Conservation (phyloP, 2,329 filamentous ascomycete genomes). For the Penicillium glabrum region DNA sequence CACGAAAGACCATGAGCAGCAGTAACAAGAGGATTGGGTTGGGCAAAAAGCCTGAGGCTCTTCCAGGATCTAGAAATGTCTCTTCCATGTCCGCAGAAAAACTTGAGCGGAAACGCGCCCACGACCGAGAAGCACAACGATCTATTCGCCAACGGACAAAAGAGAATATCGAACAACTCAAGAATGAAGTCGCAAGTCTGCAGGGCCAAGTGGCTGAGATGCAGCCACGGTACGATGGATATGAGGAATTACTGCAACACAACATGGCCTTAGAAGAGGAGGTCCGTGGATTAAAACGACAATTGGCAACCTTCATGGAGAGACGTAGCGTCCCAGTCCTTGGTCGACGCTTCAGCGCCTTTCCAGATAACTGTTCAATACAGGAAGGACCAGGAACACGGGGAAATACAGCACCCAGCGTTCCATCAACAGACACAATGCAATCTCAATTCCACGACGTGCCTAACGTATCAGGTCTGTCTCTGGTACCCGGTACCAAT, state of each 20-base stretch:
- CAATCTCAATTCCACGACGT: conserved; percentile 23
- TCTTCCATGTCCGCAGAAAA: conserved; percentile 58
- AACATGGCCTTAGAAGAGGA: conserved; percentile 58
- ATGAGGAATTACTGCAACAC: conserved; percentile 47
- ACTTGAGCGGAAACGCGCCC: conserved; percentile 60
- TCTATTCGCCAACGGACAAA: conserved; percentile 60
- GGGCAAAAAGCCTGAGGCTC: conserved; percentile 43
- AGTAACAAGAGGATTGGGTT: conserved; percentile 26
- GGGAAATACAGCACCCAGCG: conserved; percentile 1
- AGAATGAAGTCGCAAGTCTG: conserved; percentile 40
- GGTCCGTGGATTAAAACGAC: conserved; percentile 52
- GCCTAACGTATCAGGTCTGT: conserved; percentile 15
- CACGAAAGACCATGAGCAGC: conserved; percentile 8
- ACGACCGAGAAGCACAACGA: conserved; percentile 61
- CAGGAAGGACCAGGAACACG: conserved; percentile 18
- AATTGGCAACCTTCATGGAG: conserved; percentile 39
- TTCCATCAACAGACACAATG: conserved; percentile 17
- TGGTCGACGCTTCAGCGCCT: conserved; percentile 11
- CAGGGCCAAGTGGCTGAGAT: conserved; percentile 48
- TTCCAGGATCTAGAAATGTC: conserved; percentile 59
- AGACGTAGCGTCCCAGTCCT: conserved; percentile 20
- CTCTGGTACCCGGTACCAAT: conserved; percentile 19
- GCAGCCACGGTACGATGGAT: conserved; percentile 45
- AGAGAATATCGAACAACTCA: conserved; percentile 59
- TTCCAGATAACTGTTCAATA: conserved; percentile 14